phyloP scores from a whole-genome alignment of 305 asterid species.

The Fraxinus ornus region DNA sequence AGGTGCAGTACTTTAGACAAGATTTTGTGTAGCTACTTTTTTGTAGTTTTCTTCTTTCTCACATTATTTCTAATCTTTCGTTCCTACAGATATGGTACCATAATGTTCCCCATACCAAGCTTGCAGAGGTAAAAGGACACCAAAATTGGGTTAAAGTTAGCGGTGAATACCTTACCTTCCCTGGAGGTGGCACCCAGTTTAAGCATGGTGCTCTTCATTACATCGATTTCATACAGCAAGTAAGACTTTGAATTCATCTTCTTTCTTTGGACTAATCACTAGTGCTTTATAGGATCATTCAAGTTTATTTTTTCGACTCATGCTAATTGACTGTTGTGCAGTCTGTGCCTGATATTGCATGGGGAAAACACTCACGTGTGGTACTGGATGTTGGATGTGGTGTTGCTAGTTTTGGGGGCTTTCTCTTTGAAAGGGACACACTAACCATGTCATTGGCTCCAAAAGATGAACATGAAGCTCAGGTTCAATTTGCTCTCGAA shows the following conservation, averaged over 20 bases:
- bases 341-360: conserved; percentile 30
- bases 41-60: background rate
- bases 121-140: conserved; percentile 35
- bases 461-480: conserved; percentile 46
- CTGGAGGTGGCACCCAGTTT: conserved; percentile 98
- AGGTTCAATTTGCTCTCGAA: conserved; percentile 40
- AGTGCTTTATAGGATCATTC: background rate
- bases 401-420: conserved; percentile 42
- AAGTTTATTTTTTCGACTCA: background rate
- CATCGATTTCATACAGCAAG: conserved; percentile 89
- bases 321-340: conserved; percentile 13
- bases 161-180: conserved; percentile 88
- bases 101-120: conserved; percentile 40
- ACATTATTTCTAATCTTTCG: conserved; percentile 6
- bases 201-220: conserved; percentile 95
- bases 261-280: background rate
- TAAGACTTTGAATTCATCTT: conserved; percentile 21
- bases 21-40: conserved; percentile 3
- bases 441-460: conserved; percentile 38
- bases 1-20: conserved; percentile 21
- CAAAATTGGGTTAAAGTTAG: conserved; percentile 90
- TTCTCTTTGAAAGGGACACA: conserved; percentile 34
- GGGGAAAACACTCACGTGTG: conserved; percentile 33
- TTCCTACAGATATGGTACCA: conserved; percentile 39
- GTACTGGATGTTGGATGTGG: conserved; percentile 42